phyloP scores from a whole-genome alignment of 768 basidiomycete genomes.

The Suillus subalutaceus region DNA sequence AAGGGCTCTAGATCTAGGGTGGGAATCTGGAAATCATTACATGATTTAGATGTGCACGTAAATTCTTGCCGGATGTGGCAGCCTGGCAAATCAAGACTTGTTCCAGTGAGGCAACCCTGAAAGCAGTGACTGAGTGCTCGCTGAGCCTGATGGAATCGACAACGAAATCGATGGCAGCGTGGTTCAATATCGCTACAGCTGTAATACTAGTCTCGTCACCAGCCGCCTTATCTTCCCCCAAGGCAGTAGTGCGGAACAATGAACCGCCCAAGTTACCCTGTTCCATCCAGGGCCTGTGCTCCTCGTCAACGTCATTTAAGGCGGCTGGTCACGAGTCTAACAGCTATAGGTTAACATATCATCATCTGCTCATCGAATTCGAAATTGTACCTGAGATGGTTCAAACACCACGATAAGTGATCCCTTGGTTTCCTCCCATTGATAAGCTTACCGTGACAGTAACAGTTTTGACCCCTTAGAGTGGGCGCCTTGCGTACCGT shows the following conservation, averaged over 20 bases:
- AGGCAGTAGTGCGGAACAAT: background rate
- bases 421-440: constrained; percentile 18
- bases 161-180: background rate
- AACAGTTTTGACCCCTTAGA: constrained; percentile 23
- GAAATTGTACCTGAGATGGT: constrained; percentile 12
- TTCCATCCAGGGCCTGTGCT: background rate
- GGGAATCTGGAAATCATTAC: background rate
- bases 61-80: background rate
- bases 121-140: too few species aligned
- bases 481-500: constrained; percentile 17
- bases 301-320: background rate
- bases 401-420: constrained; percentile 16
- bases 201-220: background rate
- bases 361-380: constrained; percentile 19
- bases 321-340: background rate
- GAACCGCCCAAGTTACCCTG: background rate
- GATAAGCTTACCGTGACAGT: constrained; percentile 10
- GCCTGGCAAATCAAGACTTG: background rate
- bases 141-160: background rate
- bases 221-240: background rate
- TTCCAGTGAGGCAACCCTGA: too few species aligned
- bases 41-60: background rate
- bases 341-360: constrained; percentile 6
- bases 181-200: background rate
- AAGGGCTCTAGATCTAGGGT: background rate